Base-by-base conservation (phyloP, 345 rosid genomes). In the Melastoma malabathricum region DNA sequence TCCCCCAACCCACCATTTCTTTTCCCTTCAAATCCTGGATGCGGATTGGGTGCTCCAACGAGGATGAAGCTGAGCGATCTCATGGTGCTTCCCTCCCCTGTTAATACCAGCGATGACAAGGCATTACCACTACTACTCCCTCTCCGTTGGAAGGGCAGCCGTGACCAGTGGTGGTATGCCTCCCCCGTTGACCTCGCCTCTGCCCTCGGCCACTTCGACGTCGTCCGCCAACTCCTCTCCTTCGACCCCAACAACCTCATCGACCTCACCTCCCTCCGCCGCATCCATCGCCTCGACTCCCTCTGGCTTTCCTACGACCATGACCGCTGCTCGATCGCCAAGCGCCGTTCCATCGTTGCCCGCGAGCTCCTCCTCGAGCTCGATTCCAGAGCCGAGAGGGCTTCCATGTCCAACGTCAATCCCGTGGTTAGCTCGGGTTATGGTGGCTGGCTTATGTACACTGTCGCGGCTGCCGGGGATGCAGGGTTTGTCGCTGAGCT, bases 101-200 rank as follows among this genome's bases (percentile, higher is more conserved):
- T 6, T 27, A 27, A 27, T 27, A 27, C 3, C 6, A 6, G 6
- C 6, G 6, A 27, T 27, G n/a, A n/a, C n/a, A n/a, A n/a, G n/a
- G n/a, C n/a, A n/a, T n/a, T n/a, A n/a, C 47, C 84, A 13, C 65
- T 64, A 6, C 72, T 79, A 61, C 78, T 85, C 52, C 97, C 94
- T 64, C 88, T 89, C 51, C 79, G 97, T 0, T 89, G 97, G 95
- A 90, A 86, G 68, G 86, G 93, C 70, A 86, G 95, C 39, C 86
- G 89, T 13, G 97, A 83, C 54, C 97, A 89, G 51, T 89, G 97
- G 97, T 89, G 97, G 97, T 89, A 74, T 58, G 97, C 95, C 53
- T 81, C 95, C 58, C 95, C 97, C 1, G 79, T 89, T 9, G 97
- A 89, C 48, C 83, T 77, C 70, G 95, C 97, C 10, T 93, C 95